Conservation (phyloP, 1,284 basidiomycete genomes). For the Cerioporus squamosus region DNA sequence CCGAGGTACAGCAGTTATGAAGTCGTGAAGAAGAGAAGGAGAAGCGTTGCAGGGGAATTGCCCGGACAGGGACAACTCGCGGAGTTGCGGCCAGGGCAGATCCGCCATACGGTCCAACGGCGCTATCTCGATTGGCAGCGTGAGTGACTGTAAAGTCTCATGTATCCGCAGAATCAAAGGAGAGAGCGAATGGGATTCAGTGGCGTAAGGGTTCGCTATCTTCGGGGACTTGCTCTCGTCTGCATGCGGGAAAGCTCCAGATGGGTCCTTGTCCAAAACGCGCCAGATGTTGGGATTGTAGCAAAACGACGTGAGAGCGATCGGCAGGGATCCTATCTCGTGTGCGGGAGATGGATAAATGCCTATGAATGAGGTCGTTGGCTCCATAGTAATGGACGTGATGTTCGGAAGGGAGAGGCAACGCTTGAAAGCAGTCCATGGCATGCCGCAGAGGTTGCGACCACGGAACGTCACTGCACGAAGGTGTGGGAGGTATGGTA, state of each 20-base stretch:
- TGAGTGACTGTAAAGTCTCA: neutral
- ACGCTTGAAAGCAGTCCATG: neutral
- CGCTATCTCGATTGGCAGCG: neutral
- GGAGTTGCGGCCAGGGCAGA: neutral
- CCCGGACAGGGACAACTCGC: neutral
- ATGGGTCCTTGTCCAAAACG: neutral
- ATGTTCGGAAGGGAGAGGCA: neutral
- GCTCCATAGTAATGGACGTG: neutral
- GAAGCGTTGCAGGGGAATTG: neutral
- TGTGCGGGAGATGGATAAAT: neutral
- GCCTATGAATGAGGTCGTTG: neutral
- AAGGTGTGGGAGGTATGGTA: no score
- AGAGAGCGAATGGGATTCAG: neutral
- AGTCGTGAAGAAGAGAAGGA: neutral
- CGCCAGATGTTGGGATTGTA: neutral
- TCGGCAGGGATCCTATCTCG: neutral
- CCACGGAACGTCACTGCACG: no score
- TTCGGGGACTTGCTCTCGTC: neutral
- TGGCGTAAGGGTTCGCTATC: no score
- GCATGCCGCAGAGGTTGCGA: neutral
- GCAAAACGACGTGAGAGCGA: neutral
- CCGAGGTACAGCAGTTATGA: neutral
- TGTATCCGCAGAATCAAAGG: neutral
- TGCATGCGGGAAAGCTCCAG: no score
- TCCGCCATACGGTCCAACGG: neutral